Conservation (phyloP, 176 grass and related monocot genomes). For the Aegilops sharonensis region DNA sequence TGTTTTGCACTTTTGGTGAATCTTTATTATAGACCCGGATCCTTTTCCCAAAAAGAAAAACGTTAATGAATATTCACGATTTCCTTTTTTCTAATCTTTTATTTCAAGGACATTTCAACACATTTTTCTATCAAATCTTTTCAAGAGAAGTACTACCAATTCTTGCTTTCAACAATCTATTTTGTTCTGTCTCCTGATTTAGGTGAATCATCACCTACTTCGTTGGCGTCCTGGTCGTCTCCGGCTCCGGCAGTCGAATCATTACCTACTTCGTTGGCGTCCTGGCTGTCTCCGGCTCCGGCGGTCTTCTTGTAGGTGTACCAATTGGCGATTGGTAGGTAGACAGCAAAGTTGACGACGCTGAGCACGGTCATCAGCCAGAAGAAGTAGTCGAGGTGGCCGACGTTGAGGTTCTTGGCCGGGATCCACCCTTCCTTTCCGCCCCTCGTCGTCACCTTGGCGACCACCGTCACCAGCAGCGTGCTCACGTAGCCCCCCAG, state of each 20-base stretch:
- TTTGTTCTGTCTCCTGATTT: neutral
- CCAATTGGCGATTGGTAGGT: neutral
- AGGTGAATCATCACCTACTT: neutral
- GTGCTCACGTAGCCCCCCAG: neutral
- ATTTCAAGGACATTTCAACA: too few relatives aligned
- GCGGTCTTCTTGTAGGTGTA: neutral
- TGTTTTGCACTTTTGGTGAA: too few relatives aligned
- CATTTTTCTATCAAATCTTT: too few relatives aligned
- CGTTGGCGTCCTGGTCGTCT: too few relatives aligned
- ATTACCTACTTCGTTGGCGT: neutral
- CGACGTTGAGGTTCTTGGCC: neutral
- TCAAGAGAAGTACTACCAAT: too few relatives aligned
- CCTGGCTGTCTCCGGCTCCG: neutral
- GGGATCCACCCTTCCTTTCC: neutral
- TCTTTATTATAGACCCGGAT: too few relatives aligned
- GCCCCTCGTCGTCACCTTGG: neutral
- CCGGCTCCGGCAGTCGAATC: too few relatives aligned
- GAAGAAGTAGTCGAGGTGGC: neutral
- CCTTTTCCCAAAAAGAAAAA: too few relatives aligned
- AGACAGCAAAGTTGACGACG: neutral
- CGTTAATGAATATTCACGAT: too few relatives aligned
- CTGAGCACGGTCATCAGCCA: neutral
- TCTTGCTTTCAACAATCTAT: too few relatives aligned
- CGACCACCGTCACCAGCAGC: neutral
- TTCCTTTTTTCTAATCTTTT: too few relatives aligned